Percentiles rank a stretch among this genome's conserved stretches.
phyloP scores from a whole-genome alignment of 140 eudicot species.

The Anethum foeniculum region DNA sequence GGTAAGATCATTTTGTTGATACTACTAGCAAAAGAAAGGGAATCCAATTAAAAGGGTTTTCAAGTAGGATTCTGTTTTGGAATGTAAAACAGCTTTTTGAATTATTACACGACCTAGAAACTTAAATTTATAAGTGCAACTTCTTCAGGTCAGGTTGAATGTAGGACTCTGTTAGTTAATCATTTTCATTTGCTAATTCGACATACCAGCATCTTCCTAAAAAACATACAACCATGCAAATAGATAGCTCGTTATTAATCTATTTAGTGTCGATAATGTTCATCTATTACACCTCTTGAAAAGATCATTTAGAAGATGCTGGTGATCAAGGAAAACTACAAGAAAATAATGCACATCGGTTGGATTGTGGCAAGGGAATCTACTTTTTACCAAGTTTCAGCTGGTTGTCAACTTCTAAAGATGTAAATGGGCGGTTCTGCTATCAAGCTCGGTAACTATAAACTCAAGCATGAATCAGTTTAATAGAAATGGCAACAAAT shows the following conservation, averaged over 20 bases:
- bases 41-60: not conserved
- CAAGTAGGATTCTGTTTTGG: not conserved
- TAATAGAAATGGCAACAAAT: not conserved
- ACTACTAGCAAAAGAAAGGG: not conserved
- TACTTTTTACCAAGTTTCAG: not conserved
- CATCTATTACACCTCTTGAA: not conserved
- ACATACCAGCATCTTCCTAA: not conserved
- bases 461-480: not conserved
- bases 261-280: not conserved
- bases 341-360: not conserved
- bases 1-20: not conserved
- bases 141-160: not conserved
- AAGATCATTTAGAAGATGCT: conserved; percentile 8
- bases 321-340: not conserved
- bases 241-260: not conserved
- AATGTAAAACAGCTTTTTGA: not conserved
- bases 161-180: too few relatives aligned
- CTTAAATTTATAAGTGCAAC: not conserved
- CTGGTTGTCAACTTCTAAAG: not conserved
- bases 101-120: not conserved
- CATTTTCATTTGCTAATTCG: not conserved
- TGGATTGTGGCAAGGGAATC: too few relatives aligned
- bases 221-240: not conserved
- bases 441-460: not conserved
- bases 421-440: not conserved